A percentile compares a stretch with the other conserved stretches of the same genome.
Evolutionary conservation across 331 rosid genomes (phyloP).

Genomic region (Malus hybrid): DNA sequence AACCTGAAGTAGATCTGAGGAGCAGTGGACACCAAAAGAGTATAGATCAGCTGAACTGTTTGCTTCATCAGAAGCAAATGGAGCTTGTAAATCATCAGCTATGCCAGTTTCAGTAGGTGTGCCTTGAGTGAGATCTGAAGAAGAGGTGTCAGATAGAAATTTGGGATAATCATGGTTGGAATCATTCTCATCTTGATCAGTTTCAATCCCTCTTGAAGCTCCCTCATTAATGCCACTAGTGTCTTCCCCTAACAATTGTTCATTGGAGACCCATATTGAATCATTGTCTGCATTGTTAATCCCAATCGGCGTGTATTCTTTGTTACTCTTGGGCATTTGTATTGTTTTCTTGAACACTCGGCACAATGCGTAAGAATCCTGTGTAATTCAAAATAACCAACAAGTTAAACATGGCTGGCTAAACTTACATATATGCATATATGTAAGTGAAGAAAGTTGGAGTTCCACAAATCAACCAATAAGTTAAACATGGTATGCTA

Average conservation of each 20-base stretch:
- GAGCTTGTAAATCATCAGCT: slow-evolving; percentile 60
- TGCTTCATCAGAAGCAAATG: slow-evolving; percentile 78
- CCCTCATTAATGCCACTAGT: slow-evolving; percentile 25
- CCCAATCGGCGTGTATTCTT: slow-evolving; percentile 25
- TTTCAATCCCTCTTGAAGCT: slow-evolving; percentile 43
- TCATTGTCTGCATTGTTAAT: slow-evolving; percentile 23
- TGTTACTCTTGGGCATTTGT: slow-evolving; percentile 48
- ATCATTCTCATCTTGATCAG: slow-evolving; percentile 30
- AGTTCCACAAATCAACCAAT: too few species aligned
- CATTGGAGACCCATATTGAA: slow-evolving; percentile 22
- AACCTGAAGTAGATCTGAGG: slow-evolving; percentile 76
- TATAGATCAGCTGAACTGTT: slow-evolving; percentile 54
- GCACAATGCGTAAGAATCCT: slow-evolving; percentile 95
- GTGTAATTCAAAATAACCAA: background rate
- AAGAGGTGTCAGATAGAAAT: slow-evolving; percentile 59
- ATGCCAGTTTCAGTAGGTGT: slow-evolving; percentile 44
- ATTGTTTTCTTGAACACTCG: slow-evolving; percentile 84
- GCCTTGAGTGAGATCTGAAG: slow-evolving; percentile 88
- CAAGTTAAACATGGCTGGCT: background rate
- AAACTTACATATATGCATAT: background rate
- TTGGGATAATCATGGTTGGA: slow-evolving; percentile 34
- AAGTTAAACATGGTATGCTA: too few species aligned
- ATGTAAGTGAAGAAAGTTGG: too few species aligned
- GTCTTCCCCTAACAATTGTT: slow-evolving; percentile 31
- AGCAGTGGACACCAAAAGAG: slow-evolving; percentile 37